Evolutionary conservation across 1,139 yeast species (phyloP).

Genomic region (Geotrichum phurueaensis): DNA sequence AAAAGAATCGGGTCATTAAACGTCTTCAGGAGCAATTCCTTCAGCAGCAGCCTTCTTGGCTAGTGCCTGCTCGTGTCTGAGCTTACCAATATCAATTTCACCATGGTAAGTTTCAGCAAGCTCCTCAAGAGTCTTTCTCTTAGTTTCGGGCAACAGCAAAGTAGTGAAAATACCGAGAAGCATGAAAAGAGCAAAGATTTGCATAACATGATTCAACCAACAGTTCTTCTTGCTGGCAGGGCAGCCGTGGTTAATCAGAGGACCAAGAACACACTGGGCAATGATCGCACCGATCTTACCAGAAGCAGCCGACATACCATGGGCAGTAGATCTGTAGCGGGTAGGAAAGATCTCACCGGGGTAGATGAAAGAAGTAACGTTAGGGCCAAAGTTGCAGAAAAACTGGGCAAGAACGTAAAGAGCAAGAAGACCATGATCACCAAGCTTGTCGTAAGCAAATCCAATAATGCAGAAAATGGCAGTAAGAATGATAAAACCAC

Average conservation of each 20-base stretch:
- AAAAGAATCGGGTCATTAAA: not conserved
- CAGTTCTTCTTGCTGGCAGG: slow-evolving; percentile 53
- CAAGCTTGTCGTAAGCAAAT: slow-evolving; percentile 46
- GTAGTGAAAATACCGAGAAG: slow-evolving; percentile 62
- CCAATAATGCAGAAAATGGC: slow-evolving; percentile 56
- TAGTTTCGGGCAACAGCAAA: slow-evolving; percentile 77
- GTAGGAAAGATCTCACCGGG: slow-evolving; percentile 99
- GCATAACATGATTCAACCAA: slow-evolving; percentile 87
- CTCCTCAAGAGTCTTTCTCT: slow-evolving; percentile 81
- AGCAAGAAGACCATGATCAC: slow-evolving; percentile 53
- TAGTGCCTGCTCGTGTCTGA: slow-evolving; percentile 11
- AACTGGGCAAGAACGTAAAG: slow-evolving; percentile 59
- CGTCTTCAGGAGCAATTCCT: slow-evolving; percentile 3
- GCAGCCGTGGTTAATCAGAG: slow-evolving; percentile 74
- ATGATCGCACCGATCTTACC: slow-evolving; percentile 97
- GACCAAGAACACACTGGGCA: slow-evolving; percentile 62
- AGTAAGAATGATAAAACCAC: slow-evolving; percentile 56
- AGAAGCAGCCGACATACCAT: slow-evolving; percentile 91
- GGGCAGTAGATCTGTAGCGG: slow-evolving; percentile 95
- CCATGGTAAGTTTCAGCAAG: slow-evolving; percentile 72
- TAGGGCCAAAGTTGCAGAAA: slow-evolving; percentile 77
- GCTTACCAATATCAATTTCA: slow-evolving; percentile 52
- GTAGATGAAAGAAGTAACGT: slow-evolving; percentile 87
- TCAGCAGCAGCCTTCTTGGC: slow-evolving; percentile 1
- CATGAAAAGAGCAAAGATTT: slow-evolving; percentile 88